Evolutionary conservation across 2,329 filamentous ascomycete species (phyloP), one percentile per base, ranked within the genome.

Genomic region (Thelonectria blattea): DNA sequence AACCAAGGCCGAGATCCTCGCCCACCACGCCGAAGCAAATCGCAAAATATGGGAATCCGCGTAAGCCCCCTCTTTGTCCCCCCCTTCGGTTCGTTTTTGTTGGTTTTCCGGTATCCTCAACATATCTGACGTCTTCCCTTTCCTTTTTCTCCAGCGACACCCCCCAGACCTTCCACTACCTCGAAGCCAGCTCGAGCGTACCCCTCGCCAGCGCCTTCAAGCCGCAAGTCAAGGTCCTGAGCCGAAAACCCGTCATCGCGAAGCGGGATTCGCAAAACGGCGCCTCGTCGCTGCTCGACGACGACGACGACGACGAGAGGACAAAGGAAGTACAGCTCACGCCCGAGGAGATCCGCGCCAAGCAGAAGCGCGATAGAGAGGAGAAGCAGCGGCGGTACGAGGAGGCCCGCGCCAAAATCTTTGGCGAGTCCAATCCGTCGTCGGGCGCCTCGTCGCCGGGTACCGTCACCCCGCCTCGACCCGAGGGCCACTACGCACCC

Each of bases 321-420:
- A 86, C 90, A 55, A 87, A 85, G 72, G 85, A 86, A 64, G 80
- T 83, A 18, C 87, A 88, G 67, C 85, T 87, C 45, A 90, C 87
- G 0, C 85, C 89, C 3, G 91, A 94, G 69, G 90, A 97, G 78
- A 85, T 93, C 34, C 88, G 91, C 63, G 85, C 88, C 22, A 90
- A 90, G 71, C 91, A 93, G 54, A 87, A 92, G 73, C 84, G 85
- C 50, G 92, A 96, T 68, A 85, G 88, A 10, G 93, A 96, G 72
- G 93, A 96, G 78, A 97, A 95, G 79, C 91, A 96, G 79, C 88
- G 88, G 58, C 90, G 91, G 62, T 97, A 97, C 74, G 91, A 96
- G 62, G 93, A 97, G 78, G 91, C 89, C 6, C 85, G 94, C 30
- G 92, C 94, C 69, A 90, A 93, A 73, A 89, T 97, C 56, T 94